Conservation (phyloP, 441 rosid genomes). For the Adansonia madagascariensis region DNA sequence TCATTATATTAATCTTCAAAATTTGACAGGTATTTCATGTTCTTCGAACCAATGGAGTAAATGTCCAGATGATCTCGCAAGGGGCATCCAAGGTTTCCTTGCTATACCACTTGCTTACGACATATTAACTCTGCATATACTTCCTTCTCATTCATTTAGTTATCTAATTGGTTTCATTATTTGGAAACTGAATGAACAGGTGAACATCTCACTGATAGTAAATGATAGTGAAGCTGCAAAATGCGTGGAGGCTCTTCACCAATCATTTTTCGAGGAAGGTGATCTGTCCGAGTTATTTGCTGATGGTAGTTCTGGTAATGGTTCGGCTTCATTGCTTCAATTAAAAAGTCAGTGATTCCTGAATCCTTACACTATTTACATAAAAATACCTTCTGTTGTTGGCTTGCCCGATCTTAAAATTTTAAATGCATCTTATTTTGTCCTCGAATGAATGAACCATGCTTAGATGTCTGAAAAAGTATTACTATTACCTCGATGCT, state of each 20-base stretch:
- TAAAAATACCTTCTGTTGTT: neutral
- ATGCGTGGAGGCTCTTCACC: slow-evolving; percentile 63
- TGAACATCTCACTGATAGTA: slow-evolving; percentile 83
- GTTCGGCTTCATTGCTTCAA: slow-evolving; percentile 35
- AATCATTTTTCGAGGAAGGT: slow-evolving; percentile 47
- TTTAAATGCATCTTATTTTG: too few relatives aligned
- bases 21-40: slow-evolving; percentile 71
- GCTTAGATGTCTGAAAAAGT: too few relatives aligned
- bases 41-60: slow-evolving; percentile 72
- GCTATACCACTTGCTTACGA: neutral
- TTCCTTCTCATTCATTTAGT: neutral
- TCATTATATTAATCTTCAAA: neutral
- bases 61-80: slow-evolving; percentile 96
- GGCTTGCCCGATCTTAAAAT: neutral
- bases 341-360: slow-evolving; percentile 30
- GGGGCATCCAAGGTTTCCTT: slow-evolving; percentile 85
- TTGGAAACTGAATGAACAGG: slow-evolving; percentile 40
- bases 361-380: neutral
- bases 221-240: slow-evolving; percentile 74
- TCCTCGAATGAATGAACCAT: too few relatives aligned
- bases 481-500: too few relatives aligned
- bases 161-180: neutral
- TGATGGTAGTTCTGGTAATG: slow-evolving; percentile 37
- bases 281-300: slow-evolving; percentile 40
- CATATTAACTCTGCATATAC: neutral